Conservation (phyloP, 2,329 filamentous ascomycete species). For the Pseudogymnoascus sp. region DNA sequence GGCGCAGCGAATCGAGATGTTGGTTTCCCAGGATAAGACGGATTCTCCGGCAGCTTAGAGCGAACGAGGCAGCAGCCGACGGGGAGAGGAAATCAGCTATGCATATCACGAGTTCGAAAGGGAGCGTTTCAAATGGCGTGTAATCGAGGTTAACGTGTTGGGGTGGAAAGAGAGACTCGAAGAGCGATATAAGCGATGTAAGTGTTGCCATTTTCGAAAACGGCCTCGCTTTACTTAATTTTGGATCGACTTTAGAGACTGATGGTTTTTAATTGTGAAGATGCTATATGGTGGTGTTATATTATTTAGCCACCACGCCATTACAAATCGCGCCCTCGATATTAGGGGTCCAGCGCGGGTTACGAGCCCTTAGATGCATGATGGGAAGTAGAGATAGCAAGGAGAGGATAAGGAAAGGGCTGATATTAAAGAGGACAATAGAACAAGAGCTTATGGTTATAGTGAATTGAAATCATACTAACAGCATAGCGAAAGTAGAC, state of each 20-base stretch:
- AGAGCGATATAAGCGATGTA: not conserved
- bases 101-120: not conserved
- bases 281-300: not conserved
- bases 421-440: not conserved
- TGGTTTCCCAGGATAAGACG: not conserved
- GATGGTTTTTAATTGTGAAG: not conserved
- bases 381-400: not conserved
- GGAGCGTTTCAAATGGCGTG: not conserved
- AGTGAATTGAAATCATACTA: not conserved
- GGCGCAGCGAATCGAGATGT: not conserved
- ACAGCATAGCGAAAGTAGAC: not conserved
- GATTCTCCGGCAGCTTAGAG: not conserved
- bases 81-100: not conserved
- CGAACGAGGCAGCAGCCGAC: not conserved
- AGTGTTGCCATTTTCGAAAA: not conserved
- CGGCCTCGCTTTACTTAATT: not conserved
- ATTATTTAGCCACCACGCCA: not conserved
- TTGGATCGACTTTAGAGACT: not conserved
- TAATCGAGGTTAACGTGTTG: not conserved
- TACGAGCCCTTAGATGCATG: not conserved
- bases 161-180: not conserved
- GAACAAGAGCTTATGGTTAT: not conserved
- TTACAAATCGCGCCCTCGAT: not conserved
- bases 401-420: not conserved
- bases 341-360: not conserved